Percentiles rank a stretch among this genome's conserved stretches.
These are phyloP conservation scores for Krasilnikovozyma curviuscula DNA, from an alignment of 768 basidiomycete species.

Conservation along the genomic window DNA sequence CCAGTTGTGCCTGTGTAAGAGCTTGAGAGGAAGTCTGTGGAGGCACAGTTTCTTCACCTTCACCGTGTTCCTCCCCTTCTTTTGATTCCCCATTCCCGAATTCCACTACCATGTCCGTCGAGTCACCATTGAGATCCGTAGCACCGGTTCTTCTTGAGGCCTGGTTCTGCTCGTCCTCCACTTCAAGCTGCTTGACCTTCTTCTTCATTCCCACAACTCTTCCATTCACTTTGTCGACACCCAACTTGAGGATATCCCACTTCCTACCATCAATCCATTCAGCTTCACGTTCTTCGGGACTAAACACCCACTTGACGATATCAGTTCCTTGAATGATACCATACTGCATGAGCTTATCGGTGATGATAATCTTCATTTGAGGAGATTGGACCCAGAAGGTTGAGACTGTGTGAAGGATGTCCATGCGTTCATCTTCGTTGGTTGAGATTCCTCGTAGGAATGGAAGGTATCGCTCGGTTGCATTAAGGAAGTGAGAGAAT, in stretches of 20 bases:
- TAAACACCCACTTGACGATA: conserved; percentile 68
- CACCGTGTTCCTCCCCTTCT: conserved; percentile 44
- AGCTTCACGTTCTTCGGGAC: conserved; percentile 23
- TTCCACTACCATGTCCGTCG: too few relatives aligned
- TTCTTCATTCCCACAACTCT: conserved; percentile 57
- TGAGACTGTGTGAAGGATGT: conserved; percentile 51
- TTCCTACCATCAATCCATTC: conserved; percentile 35
- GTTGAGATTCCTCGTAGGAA: conserved; percentile 45
- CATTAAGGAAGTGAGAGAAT: conserved; percentile 93
- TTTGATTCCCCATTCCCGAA: conserved; percentile 46
- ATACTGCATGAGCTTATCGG: conserved; percentile 97
- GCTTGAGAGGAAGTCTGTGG: background rate
- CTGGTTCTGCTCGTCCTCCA: conserved; percentile 71
- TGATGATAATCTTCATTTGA: conserved; percentile 78
- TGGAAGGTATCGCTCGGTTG: conserved; percentile 79
- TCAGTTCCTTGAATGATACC: conserved; percentile 89
- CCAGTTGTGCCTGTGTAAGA: conserved; percentile 30
- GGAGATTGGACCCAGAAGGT: conserved; percentile 66
- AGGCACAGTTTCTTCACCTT: conserved; percentile 19
- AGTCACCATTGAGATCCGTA: too few relatives aligned
- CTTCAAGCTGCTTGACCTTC: conserved; percentile 52
- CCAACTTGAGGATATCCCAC: conserved; percentile 68
- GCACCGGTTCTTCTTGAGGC: conserved; percentile 37
- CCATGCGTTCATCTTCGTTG: conserved; percentile 28
- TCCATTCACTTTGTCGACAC: conserved; percentile 77